These are phyloP conservation scores for Phytophthora citricola DNA, from an alignment of 352 stramenopile species.

Conservation along the genomic window DNA sequence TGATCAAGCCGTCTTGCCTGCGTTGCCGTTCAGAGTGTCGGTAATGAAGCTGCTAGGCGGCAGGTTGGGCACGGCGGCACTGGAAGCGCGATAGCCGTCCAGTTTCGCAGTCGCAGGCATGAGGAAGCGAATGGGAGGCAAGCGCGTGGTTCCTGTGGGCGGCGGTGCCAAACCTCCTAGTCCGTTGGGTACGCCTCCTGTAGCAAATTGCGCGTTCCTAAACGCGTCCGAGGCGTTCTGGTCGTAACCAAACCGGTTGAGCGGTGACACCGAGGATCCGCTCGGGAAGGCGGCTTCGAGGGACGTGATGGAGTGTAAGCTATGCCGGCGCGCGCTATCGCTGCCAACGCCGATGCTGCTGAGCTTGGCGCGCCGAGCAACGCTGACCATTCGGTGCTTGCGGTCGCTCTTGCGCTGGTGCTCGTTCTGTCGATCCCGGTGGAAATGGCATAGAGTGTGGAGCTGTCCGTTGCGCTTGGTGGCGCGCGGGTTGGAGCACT, in stretches of 20 bases:
- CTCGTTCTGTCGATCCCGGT: constrained; percentile 85
- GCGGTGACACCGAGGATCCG: constrained; percentile 32
- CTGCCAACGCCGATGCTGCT: constrained; percentile 63
- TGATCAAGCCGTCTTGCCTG: constrained; percentile 63
- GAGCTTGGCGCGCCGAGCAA: constrained; percentile 76
- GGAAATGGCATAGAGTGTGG: constrained; percentile 88
- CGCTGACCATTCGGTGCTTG: constrained; percentile 86
- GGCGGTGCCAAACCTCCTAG: constrained; percentile 20
- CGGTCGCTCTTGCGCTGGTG: constrained; percentile 89
- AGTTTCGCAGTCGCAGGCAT: constrained; percentile 62
- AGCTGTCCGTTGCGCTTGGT: constrained; percentile 88
- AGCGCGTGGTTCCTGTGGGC: constrained; percentile 37
- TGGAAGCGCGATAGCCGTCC: constrained; percentile 62
- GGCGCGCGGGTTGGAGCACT: constrained; percentile 82
- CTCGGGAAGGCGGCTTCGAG: constrained; percentile 47
- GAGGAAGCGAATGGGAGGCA: constrained; percentile 82
- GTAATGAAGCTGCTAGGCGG: constrained; percentile 65
- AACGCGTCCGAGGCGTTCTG: constrained; percentile 45
- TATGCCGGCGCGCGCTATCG: constrained; percentile 39
- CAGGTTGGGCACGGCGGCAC: constrained; percentile 42
- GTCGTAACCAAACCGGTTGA: constrained; percentile 42
- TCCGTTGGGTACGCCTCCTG: constrained; percentile 16
- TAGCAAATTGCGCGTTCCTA: constrained; percentile 38
- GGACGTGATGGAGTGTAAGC: constrained; percentile 52
- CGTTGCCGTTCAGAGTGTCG: constrained; percentile 45